Evolutionary conservation across 1,284 basidiomycete species (phyloP).

Genomic region (Cryptococcus maquisensis): DNA sequence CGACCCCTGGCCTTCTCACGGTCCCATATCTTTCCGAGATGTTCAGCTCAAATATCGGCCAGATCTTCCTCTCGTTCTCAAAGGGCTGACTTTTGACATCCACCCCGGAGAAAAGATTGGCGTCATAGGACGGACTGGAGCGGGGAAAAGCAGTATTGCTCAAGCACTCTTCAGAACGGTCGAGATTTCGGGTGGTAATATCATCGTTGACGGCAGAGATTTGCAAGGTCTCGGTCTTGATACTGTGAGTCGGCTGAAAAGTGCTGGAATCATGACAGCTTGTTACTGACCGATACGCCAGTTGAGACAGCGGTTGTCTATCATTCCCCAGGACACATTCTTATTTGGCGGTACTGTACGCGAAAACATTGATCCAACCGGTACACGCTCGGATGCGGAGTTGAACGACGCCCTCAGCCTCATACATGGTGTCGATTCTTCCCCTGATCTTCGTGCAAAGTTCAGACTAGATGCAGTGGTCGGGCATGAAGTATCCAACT

Average conservation of each 20-base stretch:
- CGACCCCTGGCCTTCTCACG: slow-evolving; percentile 29
- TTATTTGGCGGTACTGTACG: slow-evolving; percentile 38
- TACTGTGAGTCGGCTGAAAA: slow-evolving; percentile 18
- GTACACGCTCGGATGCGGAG: slow-evolving; percentile 55
- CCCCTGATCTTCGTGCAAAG: slow-evolving; percentile 13
- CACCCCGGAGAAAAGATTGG: slow-evolving; percentile 52
- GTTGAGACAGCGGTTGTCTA: slow-evolving; percentile 59
- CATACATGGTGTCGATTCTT: slow-evolving; percentile 41
- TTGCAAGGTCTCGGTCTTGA: slow-evolving; percentile 58
- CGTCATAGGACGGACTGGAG: slow-evolving; percentile 66
- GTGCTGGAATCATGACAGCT: neutral
- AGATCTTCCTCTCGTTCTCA: slow-evolving; percentile 40
- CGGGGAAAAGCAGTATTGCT: slow-evolving; percentile 57
- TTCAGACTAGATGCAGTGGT: slow-evolving; percentile 58
- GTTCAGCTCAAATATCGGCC: slow-evolving; percentile 38
- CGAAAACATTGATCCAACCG: slow-evolving; percentile 53
- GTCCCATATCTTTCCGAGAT: slow-evolving; percentile 38
- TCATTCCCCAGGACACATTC: slow-evolving; percentile 54
- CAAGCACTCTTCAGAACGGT: slow-evolving; percentile 65
- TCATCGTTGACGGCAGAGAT: slow-evolving; percentile 61
- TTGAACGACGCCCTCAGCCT: slow-evolving; percentile 53
- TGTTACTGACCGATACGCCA: neutral
- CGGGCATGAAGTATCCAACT: slow-evolving; percentile 35
- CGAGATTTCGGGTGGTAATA: slow-evolving; percentile 56
- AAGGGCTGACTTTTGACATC: slow-evolving; percentile 31